Percentiles rank a stretch among this genome's conserved stretches.
Conservation (phyloP, 1,284 basidiomycete species). For the Ceratobasidium sp. region DNA sequence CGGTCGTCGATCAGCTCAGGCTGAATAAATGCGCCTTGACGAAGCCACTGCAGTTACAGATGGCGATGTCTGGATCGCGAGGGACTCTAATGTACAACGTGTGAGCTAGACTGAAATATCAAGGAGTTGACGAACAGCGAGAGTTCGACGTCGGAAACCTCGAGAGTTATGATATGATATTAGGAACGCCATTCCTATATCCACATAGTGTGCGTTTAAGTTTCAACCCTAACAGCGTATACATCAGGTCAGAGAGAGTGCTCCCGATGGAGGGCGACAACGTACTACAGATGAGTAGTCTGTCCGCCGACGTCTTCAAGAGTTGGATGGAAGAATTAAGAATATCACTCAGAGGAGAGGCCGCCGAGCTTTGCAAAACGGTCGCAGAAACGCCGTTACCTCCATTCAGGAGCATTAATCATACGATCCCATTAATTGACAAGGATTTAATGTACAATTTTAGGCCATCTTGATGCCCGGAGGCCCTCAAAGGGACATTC, state of each 20-base stretch:
- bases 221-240: slow-evolving; percentile 46
- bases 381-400: neutral
- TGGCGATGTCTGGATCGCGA: slow-evolving; percentile 15
- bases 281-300: neutral
- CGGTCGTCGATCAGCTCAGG: slow-evolving; percentile 40
- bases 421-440: slow-evolving; percentile 17
- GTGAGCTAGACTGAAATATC: neutral
- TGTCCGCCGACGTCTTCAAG: neutral
- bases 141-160: slow-evolving; percentile 54
- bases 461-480: slow-evolving; percentile 16
- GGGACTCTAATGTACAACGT: neutral
- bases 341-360: neutral
- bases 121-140: slow-evolving; percentile 23
- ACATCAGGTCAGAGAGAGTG: slow-evolving; percentile 51
- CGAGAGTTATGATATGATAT: slow-evolving; percentile 52
- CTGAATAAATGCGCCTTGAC: slow-evolving; percentile 18
- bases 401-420: slow-evolving; percentile 12
- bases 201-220: slow-evolving; percentile 49
- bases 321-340: neutral
- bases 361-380: neutral
- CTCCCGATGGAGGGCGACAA: neutral
- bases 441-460: neutral
- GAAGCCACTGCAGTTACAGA: slow-evolving; percentile 22
- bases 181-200: slow-evolving; percentile 52
- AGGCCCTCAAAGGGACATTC: neutral